Conservation (phyloP, 768 basidiomycete species). For the Rhodotorula graminis region DNA sequence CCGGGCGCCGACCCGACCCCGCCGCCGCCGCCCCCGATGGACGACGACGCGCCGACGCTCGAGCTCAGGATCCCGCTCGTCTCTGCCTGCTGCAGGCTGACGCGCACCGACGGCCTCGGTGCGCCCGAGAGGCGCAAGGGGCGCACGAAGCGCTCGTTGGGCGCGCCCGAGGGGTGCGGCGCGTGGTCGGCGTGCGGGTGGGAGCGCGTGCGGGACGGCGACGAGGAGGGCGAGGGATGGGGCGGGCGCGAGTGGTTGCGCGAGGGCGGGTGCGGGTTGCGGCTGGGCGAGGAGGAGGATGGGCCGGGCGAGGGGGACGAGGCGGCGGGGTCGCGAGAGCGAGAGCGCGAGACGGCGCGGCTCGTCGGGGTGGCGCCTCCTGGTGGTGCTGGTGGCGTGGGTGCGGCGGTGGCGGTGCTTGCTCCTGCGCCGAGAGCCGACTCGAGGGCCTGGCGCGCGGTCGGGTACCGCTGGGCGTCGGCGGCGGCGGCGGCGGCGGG, state of each 20-base stretch:
- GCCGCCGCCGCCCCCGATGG: too few relatives aligned
- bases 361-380: too few relatives aligned
- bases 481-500: neutral
- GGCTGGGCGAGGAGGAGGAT: too few relatives aligned
- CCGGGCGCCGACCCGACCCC: neutral
- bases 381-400: too few relatives aligned
- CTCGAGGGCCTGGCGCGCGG: neutral
- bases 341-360: neutral
- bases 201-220: neutral
- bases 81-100: conserved; percentile 2
- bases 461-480: neutral
- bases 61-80: neutral
- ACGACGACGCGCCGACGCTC: neutral
- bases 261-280: too few relatives aligned
- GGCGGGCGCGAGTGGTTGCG: too few relatives aligned
- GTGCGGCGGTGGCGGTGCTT: accelerated
- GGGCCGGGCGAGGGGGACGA: neutral
- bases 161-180: neutral
- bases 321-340: neutral
- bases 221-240: neutral
- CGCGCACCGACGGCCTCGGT: neutral
- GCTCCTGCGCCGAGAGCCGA: neutral
- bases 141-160: conserved; percentile 7
- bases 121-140: conserved; percentile 15
- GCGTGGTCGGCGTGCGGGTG: neutral